phyloP scores from a whole-genome alignment of 176 grass and related monocot genomes.

The Leersia perrieri region DNA sequence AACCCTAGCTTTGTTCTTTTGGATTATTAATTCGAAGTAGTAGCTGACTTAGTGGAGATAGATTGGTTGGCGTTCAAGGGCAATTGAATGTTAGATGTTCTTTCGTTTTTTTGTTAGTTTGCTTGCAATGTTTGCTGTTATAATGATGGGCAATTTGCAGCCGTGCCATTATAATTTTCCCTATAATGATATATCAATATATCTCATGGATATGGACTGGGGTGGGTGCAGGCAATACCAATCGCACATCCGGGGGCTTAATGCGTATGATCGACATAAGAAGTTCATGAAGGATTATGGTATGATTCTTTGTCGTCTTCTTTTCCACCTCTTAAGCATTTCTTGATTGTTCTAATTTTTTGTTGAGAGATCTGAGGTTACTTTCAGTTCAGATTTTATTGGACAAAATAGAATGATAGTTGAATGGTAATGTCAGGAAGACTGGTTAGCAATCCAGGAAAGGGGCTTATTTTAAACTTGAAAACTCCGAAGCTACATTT shows the following conservation, averaged over 20 bases:
- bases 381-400: neutral
- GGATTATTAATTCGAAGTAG: neutral
- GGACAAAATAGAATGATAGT: neutral
- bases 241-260: conserved; percentile 76
- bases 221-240: conserved; percentile 79
- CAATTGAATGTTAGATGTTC: neutral
- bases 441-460: neutral
- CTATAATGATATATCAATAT: too few species aligned
- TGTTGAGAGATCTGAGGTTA: neutral
- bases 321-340: neutral
- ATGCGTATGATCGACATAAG: conserved; percentile 72
- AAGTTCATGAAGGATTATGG: conserved; percentile 92
- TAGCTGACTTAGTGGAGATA: neutral
- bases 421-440: neutral
- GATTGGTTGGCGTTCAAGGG: neutral
- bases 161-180: too few species aligned
- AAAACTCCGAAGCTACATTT: neutral
- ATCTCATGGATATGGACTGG: neutral
- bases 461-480: neutral
- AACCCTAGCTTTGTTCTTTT: neutral
- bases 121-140: neutral
- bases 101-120: neutral
- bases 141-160: too few species aligned
- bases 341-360: neutral
- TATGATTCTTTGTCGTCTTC: neutral